phyloP scores from a whole-genome alignment of 495 filamentous ascomycete species.

The Penicillium herquei region DNA sequence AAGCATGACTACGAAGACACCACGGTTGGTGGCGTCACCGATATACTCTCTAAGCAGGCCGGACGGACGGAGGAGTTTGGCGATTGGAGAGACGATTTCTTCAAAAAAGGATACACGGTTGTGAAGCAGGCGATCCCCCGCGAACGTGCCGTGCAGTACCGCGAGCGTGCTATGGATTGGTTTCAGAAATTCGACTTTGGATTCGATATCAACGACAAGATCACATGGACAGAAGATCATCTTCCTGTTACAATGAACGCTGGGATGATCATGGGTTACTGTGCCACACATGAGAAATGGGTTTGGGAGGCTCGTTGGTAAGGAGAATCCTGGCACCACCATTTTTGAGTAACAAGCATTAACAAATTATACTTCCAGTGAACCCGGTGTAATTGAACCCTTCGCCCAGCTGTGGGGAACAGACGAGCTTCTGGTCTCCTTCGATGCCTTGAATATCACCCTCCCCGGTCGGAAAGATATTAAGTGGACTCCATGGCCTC shows the following conservation, averaged over 20 bases:
- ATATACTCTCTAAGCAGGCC: background rate
- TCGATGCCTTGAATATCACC: conserved; percentile 24
- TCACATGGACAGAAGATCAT: conserved; percentile 3
- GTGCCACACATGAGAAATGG: conserved; percentile 5
- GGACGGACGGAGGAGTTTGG: background rate
- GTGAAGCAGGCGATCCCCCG: conserved; percentile 9
- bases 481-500: conserved; percentile 24
- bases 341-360: background rate
- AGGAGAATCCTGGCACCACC: background rate
- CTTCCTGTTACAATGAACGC: conserved; percentile 2
- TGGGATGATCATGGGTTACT: background rate
- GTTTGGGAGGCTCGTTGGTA: conserved; percentile 5
- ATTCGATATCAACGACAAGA: background rate
- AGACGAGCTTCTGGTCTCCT: conserved; percentile 30
- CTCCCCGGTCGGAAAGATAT: conserved; percentile 16
- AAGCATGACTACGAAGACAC: background rate
- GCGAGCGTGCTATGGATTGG: conserved; percentile 1
- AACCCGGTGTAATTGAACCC: conserved; percentile 4
- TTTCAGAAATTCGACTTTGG: conserved; percentile 3
- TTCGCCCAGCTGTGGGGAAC: conserved; percentile 30
- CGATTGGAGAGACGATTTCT: conserved; percentile 40
- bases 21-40: background rate
- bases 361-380: background rate
- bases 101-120: conserved; percentile 33
- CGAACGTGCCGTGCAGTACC: conserved; percentile 2